Percentiles rank a stretch among this genome's conserved stretches.
Conservation (phyloP, 257 asterid genomes). For the Rehmannia glutinosa region DNA sequence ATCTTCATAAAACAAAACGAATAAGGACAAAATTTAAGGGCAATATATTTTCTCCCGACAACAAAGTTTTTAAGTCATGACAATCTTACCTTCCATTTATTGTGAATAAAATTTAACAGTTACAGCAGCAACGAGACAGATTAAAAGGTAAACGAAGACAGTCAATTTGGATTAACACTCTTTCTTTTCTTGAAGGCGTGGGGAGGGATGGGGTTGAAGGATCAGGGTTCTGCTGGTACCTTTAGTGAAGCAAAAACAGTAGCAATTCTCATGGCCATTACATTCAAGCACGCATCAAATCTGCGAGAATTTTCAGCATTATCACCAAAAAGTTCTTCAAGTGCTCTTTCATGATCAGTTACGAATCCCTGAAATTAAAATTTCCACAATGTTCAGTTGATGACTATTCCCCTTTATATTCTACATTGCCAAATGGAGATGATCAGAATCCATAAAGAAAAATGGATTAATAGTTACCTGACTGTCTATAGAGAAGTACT, state of each 20-base stretch:
- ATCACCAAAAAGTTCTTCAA: slow-evolving; percentile 80
- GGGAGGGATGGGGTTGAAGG: too few species aligned
- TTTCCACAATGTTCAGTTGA: slow-evolving; percentile 3
- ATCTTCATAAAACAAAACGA: too few species aligned
- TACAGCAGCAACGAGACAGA: too few species aligned
- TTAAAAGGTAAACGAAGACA: neutral
- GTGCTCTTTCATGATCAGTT: slow-evolving; percentile 94
- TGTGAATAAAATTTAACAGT: too few species aligned
- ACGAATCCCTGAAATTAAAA: slow-evolving; percentile 60
- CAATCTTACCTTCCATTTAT: too few species aligned
- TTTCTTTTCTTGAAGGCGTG: neutral
- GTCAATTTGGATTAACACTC: neutral
- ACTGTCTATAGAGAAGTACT: slow-evolving; percentile 80
- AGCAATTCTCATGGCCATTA: slow-evolving; percentile 78
- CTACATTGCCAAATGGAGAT: slow-evolving; percentile 11
- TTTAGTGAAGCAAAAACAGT: slow-evolving; percentile 96
- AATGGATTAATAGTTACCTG: slow-evolving; percentile 54
- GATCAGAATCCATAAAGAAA: slow-evolving; percentile 14
- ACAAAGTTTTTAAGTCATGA: too few species aligned
- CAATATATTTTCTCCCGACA: too few species aligned
- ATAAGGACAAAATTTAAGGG: too few species aligned
- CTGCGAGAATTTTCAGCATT: slow-evolving; percentile 51
- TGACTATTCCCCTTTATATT: slow-evolving; percentile 7
- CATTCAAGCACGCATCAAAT: slow-evolving; percentile 60
- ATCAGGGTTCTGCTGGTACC: slow-evolving; percentile 40